phyloP scores from a whole-genome alignment of 805 yeast species.

The Lipomyces sp. region DNA sequence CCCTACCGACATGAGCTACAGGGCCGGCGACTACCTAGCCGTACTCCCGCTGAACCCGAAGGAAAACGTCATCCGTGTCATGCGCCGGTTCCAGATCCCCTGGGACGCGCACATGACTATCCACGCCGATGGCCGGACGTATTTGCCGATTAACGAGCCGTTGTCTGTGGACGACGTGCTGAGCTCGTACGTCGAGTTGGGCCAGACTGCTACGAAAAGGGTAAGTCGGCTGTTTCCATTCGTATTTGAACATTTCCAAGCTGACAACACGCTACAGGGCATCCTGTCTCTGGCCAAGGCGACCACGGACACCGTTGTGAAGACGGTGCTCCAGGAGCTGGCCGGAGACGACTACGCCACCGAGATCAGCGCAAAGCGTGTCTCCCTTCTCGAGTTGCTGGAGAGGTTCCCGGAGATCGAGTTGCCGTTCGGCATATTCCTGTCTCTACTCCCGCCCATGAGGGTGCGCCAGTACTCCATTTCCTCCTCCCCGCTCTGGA shows the following conservation, averaged over 20 bases:
- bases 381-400: conserved; percentile 9
- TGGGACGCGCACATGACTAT: conserved; percentile 9
- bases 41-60: conserved; percentile 10
- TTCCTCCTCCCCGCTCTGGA: conserved; percentile 8
- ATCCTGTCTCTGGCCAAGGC: conserved; percentile 10
- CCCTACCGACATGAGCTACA: conserved; percentile 5
- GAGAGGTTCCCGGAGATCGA: background rate
- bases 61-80: conserved; percentile 10
- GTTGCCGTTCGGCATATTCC: conserved; percentile 4
- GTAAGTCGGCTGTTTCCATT: conserved; percentile 2
- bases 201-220: conserved; percentile 9
- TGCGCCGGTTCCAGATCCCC: conserved; percentile 11
- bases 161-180: conserved; percentile 9
- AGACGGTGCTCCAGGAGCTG: conserved; percentile 4
- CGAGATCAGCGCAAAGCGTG: conserved; percentile 9
- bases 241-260: background rate
- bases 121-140: conserved; percentile 9
- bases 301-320: conserved; percentile 6
- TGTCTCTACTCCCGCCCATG: conserved; percentile 2
- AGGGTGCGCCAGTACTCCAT: conserved; percentile 2
- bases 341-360: conserved; percentile 6
- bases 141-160: conserved; percentile 8
- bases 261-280: background rate
- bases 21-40: conserved; percentile 9
- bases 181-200: conserved; percentile 9